Evolutionary conservation across 2,329 filamentous ascomycete species (phyloP).

Genomic region (Sarocladium brachiariae): DNA sequence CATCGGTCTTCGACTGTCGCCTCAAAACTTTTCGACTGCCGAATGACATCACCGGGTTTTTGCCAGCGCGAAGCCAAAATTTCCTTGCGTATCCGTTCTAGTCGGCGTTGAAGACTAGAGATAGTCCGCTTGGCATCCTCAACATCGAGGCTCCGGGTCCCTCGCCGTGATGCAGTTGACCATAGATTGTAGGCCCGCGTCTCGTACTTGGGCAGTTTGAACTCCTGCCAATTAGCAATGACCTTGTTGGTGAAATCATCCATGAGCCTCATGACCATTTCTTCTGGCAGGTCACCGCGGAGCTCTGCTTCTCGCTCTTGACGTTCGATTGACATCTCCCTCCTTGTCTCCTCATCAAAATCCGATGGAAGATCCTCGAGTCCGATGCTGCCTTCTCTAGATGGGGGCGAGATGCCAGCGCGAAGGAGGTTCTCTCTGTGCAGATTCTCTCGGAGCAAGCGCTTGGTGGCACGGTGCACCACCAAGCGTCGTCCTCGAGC

Average conservation of each 20-base stretch:
- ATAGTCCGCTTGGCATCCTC: constrained; percentile 35
- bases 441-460: constrained; percentile 28
- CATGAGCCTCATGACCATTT: constrained; percentile 42
- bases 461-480: constrained; percentile 33
- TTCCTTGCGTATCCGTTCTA: constrained; percentile 47
- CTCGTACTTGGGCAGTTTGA: constrained; percentile 48
- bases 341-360: constrained; percentile 49
- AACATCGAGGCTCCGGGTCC: constrained; percentile 27
- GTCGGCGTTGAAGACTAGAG: constrained; percentile 37
- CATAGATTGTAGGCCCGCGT: constrained; percentile 55
- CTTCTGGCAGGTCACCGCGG: constrained; percentile 12
- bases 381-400: constrained; percentile 37
- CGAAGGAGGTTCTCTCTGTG: constrained; percentile 11
- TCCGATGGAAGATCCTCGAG: constrained; percentile 23
- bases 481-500: constrained; percentile 38
- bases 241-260: constrained; percentile 45
- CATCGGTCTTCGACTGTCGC: constrained; percentile 56
- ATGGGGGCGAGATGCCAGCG: constrained; percentile 1
- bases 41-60: constrained; percentile 42
- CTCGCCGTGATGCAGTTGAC: constrained; percentile 43
- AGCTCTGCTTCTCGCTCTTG: constrained; percentile 34
- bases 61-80: constrained; percentile 48
- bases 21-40: constrained; percentile 54
- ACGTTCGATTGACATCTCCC: constrained; percentile 47
- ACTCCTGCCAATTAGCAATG: constrained; percentile 49